Evolutionary conservation across 1,139 yeast species (phyloP).

Genomic region (Hyphopichia pseudoburtonii): DNA sequence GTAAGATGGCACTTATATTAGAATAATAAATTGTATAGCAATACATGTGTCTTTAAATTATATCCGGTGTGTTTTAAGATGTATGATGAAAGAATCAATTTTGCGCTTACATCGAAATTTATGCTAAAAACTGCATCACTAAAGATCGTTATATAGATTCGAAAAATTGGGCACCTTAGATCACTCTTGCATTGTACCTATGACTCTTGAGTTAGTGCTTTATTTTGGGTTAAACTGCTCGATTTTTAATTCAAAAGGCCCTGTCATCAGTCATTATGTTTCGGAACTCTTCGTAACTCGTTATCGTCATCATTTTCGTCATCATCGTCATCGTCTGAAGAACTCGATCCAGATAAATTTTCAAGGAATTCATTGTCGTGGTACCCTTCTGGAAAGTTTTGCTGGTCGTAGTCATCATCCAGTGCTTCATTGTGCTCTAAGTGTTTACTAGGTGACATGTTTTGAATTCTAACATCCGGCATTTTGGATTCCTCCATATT

Average conservation of each 20-base stretch:
- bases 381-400: constrained; percentile 10
- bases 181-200: too few species aligned
- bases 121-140: too few species aligned
- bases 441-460: constrained; percentile 21
- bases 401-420: constrained; percentile 23
- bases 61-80: too few species aligned
- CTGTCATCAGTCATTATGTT: constrained; percentile 36
- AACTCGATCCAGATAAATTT: constrained; percentile 39
- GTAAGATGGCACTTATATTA: too few species aligned
- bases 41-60: too few species aligned
- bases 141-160: too few species aligned
- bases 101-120: too few species aligned
- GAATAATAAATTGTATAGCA: too few species aligned
- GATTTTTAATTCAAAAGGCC: not conserved
- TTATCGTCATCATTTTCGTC: constrained; percentile 18
- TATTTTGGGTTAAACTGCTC: too few species aligned
- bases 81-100: too few species aligned
- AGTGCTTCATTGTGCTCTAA: constrained; percentile 21
- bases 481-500: constrained; percentile 16
- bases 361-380: constrained; percentile 32
- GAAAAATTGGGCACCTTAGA: too few species aligned
- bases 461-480: constrained; percentile 24
- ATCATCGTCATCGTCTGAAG: constrained; percentile 24
- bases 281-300: constrained; percentile 40
- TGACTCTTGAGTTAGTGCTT: too few species aligned